These are phyloP conservation scores for Candida anutae DNA, from an alignment of 1,139 yeast genomes.

Conservation along the genomic window DNA sequence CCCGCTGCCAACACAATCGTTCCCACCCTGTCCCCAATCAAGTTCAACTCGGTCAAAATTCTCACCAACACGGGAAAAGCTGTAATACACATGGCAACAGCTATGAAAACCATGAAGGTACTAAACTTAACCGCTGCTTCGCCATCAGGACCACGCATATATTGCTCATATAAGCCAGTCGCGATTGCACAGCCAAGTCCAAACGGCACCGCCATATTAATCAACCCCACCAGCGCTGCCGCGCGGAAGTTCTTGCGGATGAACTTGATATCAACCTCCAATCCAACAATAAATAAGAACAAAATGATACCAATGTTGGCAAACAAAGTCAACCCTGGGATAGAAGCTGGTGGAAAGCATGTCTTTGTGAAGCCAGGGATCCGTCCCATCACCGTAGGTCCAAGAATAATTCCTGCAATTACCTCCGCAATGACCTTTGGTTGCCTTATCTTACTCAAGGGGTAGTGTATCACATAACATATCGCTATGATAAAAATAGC, in stretches of 20 bases:
- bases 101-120: conserved; percentile 70
- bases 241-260: conserved; percentile 51
- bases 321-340: conserved; percentile 55
- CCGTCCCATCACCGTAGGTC: conserved; percentile 64
- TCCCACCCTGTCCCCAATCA: conserved; percentile 68
- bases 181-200: conserved; percentile 71
- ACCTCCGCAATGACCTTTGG: conserved; percentile 79
- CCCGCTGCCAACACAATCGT: conserved; percentile 78
- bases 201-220: conserved; percentile 69
- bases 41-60: conserved; percentile 62
- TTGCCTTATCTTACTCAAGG: conserved; percentile 53
- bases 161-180: conserved; percentile 54
- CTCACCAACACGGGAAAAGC: conserved; percentile 81
- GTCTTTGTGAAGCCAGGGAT: conserved; percentile 57
- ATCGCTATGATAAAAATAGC: conserved; percentile 46
- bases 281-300: conserved; percentile 66
- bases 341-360: conserved; percentile 56
- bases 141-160: conserved; percentile 25
- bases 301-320: conserved; percentile 70
- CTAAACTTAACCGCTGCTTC: conserved; percentile 43
- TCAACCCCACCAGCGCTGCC: conserved; percentile 60
- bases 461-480: conserved; percentile 50
- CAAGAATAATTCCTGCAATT: conserved; percentile 62
- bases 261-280: conserved; percentile 65
- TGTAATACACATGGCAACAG: conserved; percentile 75